Conservation (phyloP, 345 rosid species). For the Gossypium stocksii region DNA sequence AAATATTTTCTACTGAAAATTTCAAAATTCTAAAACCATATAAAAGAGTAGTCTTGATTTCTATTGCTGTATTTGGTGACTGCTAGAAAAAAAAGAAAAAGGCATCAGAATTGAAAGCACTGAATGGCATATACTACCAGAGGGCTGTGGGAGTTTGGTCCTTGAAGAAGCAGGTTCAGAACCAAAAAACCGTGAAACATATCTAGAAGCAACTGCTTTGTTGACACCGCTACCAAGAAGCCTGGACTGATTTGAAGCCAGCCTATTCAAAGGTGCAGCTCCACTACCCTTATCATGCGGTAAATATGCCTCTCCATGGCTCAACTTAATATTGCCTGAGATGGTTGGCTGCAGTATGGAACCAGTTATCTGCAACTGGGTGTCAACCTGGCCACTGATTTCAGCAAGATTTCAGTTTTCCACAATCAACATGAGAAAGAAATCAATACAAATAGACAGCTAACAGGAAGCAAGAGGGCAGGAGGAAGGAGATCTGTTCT, state of each 20-base stretch:
- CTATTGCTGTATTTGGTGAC: not conserved
- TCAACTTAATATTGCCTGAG: slow-evolving; percentile 87
- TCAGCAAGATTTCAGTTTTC: slow-evolving; percentile 8
- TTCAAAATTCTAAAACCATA: not conserved
- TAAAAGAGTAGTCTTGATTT: slow-evolving; percentile 3
- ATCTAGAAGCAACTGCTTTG: slow-evolving; percentile 84
- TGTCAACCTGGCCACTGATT: slow-evolving; percentile 96
- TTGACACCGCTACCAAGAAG: slow-evolving; percentile 60
- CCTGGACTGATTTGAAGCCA: slow-evolving; percentile 68
- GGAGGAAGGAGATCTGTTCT: too few relatives aligned
- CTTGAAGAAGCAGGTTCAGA: slow-evolving; percentile 62
- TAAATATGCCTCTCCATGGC: slow-evolving; percentile 97
- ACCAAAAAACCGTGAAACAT: slow-evolving; percentile 72
- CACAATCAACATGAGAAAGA: not conserved
- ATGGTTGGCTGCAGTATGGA: slow-evolving; percentile 92
- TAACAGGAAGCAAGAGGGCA: not conserved
- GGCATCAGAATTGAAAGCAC: slow-evolving; percentile 10
- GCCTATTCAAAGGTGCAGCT: slow-evolving; percentile 61
- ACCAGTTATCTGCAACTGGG: slow-evolving; percentile 87
- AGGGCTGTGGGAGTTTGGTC: slow-evolving; percentile 51
- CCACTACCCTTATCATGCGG: slow-evolving; percentile 96
- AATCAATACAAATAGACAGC: not conserved
- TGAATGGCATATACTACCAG: slow-evolving; percentile 41
- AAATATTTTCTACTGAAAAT: not conserved
- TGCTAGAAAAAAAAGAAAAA: not conserved